phyloP scores from a whole-genome alignment of 179 eudicot genomes.

The Vitellaria paradoxa region DNA sequence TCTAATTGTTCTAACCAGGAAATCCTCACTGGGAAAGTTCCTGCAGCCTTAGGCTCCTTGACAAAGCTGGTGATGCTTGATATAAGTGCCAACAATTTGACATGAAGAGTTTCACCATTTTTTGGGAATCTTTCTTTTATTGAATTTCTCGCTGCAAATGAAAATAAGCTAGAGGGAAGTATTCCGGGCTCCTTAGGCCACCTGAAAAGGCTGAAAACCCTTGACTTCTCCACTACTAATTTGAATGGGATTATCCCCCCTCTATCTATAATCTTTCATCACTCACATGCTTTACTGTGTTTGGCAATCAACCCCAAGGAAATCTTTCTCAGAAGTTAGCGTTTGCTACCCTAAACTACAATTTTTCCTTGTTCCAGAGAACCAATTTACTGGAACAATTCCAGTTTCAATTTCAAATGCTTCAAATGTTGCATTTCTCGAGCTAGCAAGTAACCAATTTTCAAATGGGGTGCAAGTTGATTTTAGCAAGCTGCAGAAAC shows the following conservation, averaged over 20 bases:
- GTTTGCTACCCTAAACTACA: background rate
- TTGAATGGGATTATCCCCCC: constrained; percentile 12
- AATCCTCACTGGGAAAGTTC: background rate
- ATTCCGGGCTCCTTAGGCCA: background rate
- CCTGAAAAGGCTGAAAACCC: background rate
- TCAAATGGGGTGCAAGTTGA: background rate
- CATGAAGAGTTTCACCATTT: background rate
- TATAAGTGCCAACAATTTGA: background rate
- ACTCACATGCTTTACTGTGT: background rate
- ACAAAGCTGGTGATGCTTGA: background rate
- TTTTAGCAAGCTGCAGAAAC: background rate
- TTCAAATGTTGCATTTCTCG: background rate
- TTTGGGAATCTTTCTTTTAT: background rate
- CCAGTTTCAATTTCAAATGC: constrained; percentile 14
- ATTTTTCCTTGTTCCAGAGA: background rate
- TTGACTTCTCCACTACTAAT: background rate
- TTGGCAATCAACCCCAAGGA: constrained; percentile 8
- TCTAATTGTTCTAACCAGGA: background rate
- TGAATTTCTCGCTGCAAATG: background rate
- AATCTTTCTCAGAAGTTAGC: constrained; percentile 16
- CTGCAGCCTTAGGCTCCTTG: background rate
- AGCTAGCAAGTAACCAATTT: background rate
- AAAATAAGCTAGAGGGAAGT: background rate
- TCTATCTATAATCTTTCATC: constrained; percentile 12
- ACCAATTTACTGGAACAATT: constrained; percentile 9